Percentiles rank a stretch among this genome's conserved stretches.
Evolutionary conservation across 75 land plant genomes (phyloP).

Genomic region (Cunninghamia lanceolata): DNA sequence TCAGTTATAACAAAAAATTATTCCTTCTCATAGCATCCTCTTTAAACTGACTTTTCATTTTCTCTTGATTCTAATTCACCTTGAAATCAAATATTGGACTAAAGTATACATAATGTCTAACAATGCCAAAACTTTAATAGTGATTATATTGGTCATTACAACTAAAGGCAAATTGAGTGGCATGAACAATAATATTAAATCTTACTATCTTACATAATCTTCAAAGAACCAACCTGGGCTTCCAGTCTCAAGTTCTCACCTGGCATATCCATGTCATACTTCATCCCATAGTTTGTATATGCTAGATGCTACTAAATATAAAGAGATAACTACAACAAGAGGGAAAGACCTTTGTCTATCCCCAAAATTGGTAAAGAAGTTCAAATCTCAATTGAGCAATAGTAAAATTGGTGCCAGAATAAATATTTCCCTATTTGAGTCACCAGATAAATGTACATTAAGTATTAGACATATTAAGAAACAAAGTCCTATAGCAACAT

Average conservation of each 20-base stretch:
- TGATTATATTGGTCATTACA: slow-evolving; percentile 74
- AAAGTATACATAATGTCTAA: slow-evolving; percentile 84
- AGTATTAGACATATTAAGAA: slow-evolving; percentile 80
- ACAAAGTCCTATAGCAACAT: slow-evolving; percentile 79
- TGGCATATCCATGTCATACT: slow-evolving; percentile 72
- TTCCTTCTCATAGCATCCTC: too few species aligned
- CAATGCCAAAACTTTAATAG: slow-evolving; percentile 69
- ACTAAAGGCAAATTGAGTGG: slow-evolving; percentile 89
- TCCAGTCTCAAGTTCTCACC: slow-evolving; percentile 83
- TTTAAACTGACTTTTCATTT: too few species aligned
- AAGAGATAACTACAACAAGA: slow-evolving; percentile 63
- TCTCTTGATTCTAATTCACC: slow-evolving; percentile 81
- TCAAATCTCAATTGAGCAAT: slow-evolving; percentile 90
- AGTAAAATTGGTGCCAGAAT: slow-evolving; percentile 87
- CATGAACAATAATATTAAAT: slow-evolving; percentile 59
- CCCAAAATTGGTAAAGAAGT: slow-evolving; percentile 80
- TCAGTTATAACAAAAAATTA: too few species aligned
- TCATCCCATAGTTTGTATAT: slow-evolving; percentile 81
- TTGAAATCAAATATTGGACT: slow-evolving; percentile 80
- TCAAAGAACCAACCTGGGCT: slow-evolving; percentile 92
- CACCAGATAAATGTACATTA: slow-evolving; percentile 82
- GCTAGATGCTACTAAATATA: slow-evolving; percentile 64
- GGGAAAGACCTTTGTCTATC: slow-evolving; percentile 97
- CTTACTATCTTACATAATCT: slow-evolving; percentile 79
- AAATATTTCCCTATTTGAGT: slow-evolving; percentile 89